Evolutionary conservation across 2,329 filamentous ascomycete species (phyloP), one percentile per base, ranked within the genome.

Genomic region (Tolypocladium ovalisporum): DNA sequence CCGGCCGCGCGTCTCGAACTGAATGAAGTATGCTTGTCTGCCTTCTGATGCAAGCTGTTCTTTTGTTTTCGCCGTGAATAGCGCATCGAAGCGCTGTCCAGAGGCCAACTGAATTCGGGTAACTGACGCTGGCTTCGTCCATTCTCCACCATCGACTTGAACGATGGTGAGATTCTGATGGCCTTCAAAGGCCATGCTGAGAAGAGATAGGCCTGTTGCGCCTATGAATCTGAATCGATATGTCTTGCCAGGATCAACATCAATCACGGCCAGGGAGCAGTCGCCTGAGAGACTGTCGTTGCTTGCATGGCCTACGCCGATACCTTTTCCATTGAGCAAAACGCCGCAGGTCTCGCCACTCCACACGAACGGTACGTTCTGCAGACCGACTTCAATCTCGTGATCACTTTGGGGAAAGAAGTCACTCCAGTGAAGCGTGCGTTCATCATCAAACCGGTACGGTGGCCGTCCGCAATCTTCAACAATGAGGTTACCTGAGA

Each of bases 171-270:
- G 65, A 12, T 78, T 70, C 1, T 72, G 63, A 62, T 88, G 85
- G 7, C 67, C 76, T 59, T 86, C 81, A 44, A 88, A 77, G 0
- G 73, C 82, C 3, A 85, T 62, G 1, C 77, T 75, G 4, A 79
- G 68, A 60, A 81, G 74, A 0, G 80, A 83, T 22, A 87, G 70
- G 0, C 80, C 80, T 0, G 78, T 79, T 0, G 68, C 76, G 4
- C 82, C 82, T 49, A 88, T 77, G 63, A 84, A 81, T 12, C 85
- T 76, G 55, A 88, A 68, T 1, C 84, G 76, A 62, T 88, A 88
- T 0, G 78, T 83, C 65, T 78, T 83, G 13, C 74, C 79, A 0
- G 84, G 81, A 40, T 84, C 71, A 10, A 88, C 80, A 7, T 80
- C 74, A 59, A 88, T 79, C 4, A 83, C 71, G 5, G 76, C 73